These are phyloP conservation scores for Themeda triandra DNA, from an alignment of 176 grass and related monocot genomes.

Conservation along the genomic window DNA sequence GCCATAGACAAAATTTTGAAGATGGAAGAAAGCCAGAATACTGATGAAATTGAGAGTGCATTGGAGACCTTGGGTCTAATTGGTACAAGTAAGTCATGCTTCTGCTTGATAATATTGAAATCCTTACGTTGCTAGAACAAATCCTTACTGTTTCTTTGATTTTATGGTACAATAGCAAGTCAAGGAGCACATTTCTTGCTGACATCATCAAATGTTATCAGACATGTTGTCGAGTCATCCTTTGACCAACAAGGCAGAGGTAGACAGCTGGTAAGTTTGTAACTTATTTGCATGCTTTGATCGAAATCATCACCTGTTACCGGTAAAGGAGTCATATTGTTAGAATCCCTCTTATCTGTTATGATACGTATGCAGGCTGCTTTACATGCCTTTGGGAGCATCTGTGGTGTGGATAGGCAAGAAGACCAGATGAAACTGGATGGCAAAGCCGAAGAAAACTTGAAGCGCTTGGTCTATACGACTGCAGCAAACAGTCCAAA, in stretches of 20 bases:
- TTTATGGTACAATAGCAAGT: constrained; percentile 46
- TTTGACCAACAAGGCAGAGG: constrained; percentile 69
- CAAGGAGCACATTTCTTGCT: constrained; percentile 71
- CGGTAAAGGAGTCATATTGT: constrained; percentile 7
- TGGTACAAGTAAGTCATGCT: constrained; percentile 67
- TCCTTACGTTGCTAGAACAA: neutral
- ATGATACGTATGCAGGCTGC: constrained; percentile 54
- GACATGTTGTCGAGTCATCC: constrained; percentile 58
- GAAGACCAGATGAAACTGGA: constrained; percentile 57
- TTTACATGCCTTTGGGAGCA: constrained; percentile 86
- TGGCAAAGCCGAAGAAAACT: constrained; percentile 54
- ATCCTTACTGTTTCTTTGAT: constrained; percentile 22
- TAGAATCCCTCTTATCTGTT: neutral
- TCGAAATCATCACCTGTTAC: neutral
- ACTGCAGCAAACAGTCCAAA: constrained; percentile 73
- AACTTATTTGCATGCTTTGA: constrained; percentile 1
- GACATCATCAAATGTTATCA: constrained; percentile 39
- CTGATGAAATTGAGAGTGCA: constrained; percentile 74
- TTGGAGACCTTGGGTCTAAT: constrained; percentile 84
- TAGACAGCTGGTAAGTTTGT: constrained; percentile 71
- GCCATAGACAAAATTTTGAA: constrained; percentile 67
- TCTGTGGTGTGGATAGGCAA: constrained; percentile 71
- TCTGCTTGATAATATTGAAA: neutral
- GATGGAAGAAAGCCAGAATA: constrained; percentile 48
- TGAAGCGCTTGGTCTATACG: constrained; percentile 63